Conservation (phyloP, 192 early-diverging fungal species). For the Entomortierella lignicola region DNA sequence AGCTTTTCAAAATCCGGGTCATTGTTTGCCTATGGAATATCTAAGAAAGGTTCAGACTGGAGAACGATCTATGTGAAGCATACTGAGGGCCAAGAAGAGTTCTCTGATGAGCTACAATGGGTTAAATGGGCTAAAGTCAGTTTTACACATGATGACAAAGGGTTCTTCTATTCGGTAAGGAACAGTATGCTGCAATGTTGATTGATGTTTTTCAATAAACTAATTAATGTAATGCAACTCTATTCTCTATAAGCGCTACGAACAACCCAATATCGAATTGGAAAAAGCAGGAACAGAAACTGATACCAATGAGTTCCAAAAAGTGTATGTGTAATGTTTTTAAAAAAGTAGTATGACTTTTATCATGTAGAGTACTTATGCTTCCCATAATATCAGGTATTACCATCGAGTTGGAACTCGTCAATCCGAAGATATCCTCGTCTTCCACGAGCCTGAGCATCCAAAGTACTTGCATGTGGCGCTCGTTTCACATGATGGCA, state of each 20-base stretch:
- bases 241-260: slow-evolving; percentile 19
- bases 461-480: slow-evolving; percentile 49
- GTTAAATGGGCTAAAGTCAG: slow-evolving; percentile 66
- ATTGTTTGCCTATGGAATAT: slow-evolving; percentile 66
- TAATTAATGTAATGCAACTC: no score
- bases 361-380: no score
- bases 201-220: no score
- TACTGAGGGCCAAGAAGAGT: slow-evolving; percentile 30
- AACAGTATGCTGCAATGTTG: no score
- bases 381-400: no score
- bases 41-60: slow-evolving; percentile 76
- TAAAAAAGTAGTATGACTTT: no score
- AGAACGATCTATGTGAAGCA: slow-evolving; percentile 65
- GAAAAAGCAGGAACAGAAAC: slow-evolving; percentile 36
- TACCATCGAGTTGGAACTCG: slow-evolving; percentile 70
- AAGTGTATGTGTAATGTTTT: no score
- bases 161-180: slow-evolving; percentile 72
- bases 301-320: slow-evolving; percentile 22
- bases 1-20: slow-evolving; percentile 69
- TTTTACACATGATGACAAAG: slow-evolving; percentile 77
- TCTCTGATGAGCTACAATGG: slow-evolving; percentile 60
- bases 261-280: slow-evolving; percentile 28
- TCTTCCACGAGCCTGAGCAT: slow-evolving; percentile 62
- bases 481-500: slow-evolving; percentile 64
- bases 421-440: slow-evolving; percentile 70